These are phyloP conservation scores for Hyphopichia pseudoburtonii DNA, from an alignment of 1,139 yeast species.

Conservation along the genomic window DNA sequence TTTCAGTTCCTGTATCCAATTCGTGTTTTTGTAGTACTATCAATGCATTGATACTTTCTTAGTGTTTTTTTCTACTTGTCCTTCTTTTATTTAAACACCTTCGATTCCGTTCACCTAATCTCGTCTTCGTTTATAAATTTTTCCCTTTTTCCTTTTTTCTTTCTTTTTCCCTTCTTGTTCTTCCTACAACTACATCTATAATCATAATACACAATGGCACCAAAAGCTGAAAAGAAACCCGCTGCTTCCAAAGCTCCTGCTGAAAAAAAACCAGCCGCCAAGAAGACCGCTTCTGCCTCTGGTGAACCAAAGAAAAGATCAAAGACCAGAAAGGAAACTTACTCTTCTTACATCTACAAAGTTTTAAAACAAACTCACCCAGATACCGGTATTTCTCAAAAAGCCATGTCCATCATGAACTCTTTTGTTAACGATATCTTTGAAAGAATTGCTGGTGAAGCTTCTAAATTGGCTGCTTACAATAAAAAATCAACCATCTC, in stretches of 20 bases:
- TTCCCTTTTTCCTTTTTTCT: not conserved
- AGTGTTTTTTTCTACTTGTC: no score
- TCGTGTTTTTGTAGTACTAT: no score
- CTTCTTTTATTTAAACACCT: not conserved
- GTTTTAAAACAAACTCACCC: conserved; percentile 99
- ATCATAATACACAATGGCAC: conserved; percentile 66
- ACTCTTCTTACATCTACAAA: conserved; percentile 98
- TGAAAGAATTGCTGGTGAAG: conserved; percentile 96
- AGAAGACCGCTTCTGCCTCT: conserved; percentile 83
- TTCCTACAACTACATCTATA: conserved; percentile 11
- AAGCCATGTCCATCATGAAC: conserved; percentile 99
- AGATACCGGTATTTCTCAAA: conserved; percentile 99
- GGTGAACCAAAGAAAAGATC: conserved; percentile 91
- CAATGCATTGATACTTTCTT: no score
- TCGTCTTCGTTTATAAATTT: not conserved
- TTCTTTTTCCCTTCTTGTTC: conserved; percentile 8
- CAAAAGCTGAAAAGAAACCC: conserved; percentile 97
- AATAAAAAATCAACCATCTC: conserved; percentile 99
- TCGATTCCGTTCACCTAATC: not conserved
- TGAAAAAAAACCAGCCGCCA: conserved; percentile 94
- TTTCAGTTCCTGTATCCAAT: no score
- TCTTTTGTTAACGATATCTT: conserved; percentile 96
- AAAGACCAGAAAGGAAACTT: conserved; percentile 98
- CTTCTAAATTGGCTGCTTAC: conserved; percentile 99
- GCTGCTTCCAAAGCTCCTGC: conserved; percentile 97